Base-by-base conservation (phyloP, 2,329 filamentous ascomycete genomes). In the Aspergillus pseudotamarii region DNA sequence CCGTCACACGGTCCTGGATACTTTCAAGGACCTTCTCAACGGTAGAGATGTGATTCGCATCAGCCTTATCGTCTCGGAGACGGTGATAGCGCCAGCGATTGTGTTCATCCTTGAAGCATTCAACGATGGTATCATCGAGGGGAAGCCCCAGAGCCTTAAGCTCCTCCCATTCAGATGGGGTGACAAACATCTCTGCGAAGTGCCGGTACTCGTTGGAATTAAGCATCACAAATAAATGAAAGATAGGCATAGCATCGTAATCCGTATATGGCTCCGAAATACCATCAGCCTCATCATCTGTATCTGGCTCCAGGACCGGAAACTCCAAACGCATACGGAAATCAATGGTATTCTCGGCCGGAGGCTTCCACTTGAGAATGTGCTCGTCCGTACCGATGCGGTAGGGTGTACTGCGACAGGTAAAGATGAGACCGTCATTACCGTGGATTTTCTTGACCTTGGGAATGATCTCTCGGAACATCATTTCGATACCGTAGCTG, bases 331-430 rank as follows among this genome's bases (percentile, higher is more conserved):
- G 87, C 71, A 98, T 85, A 48, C 91, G 87, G 77, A 97, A 97
- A 76, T 99, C 95, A 69, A 99, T 88, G 0, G 93, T 96, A 81
- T 99, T 99, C 77, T 99, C 95, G 68, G 92, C 85, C 4, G 93
- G 92, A 0, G 94, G 93, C 80, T 99, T 99, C 95, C 95, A 99
- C 78, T 99, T 99, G 45, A 99, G 83, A 66, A 97, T 99, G 76
- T 97, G 90, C 57, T 88, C 87, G 78, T 99, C 95, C 14, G 95
- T 99, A 69, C 95, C 95, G 68, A 91, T 90, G 71, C 90, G 89
- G 81, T 99, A 99, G 11, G 90, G 86, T 21, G 92, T 93, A 71
- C 88, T 90, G 67, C 92, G 89, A 80, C 94, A 97, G n/a, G 95
- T 98, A 79, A 98, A 99, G 73, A 99, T 97, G 54, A 99, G 85